Evolutionary conservation across 202 grass and related monocot genomes (phyloP), one percentile per base, ranked within the genome.

Genomic region (Schoenoplectus tabernaemontani): DNA sequence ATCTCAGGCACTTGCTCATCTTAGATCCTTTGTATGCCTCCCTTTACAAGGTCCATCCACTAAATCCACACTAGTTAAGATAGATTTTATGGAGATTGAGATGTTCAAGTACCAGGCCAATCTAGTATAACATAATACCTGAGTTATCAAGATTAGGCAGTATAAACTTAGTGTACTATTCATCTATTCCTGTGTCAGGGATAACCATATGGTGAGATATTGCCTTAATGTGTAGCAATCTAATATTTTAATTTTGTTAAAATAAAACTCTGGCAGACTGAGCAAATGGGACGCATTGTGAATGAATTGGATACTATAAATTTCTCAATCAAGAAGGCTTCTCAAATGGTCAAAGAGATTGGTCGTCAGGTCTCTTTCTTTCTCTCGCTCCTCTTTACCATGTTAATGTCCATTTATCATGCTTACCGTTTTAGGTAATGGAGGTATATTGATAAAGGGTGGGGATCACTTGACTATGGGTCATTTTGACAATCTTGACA

Each of bases 271-370:
- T 70, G 84, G 64, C 89, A 97, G 94, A 97, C 91, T 81, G 91
- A 93, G 65, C 94, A 97, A 88, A 91, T 97, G 89, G 92, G 92
- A 46, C 87, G 87, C 71, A 91, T 97, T 63, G 91, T 90, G 72
- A 90, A 97, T 84, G 94, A 97, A 70, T 85, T 97, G 68, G 91
- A 93, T 73, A 93, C 91, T 11, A 90, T 93, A 83, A 91, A 84
- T 33, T 97, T 97, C 59, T 97, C 94, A 5, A 83, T 97, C 65
- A 97, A 97, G 86, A 97, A 97, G 80, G 94, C 91, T 86, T 88
- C 89, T 82, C 94, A 93, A 84, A 83, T 93, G 83, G 94, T 92
- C 69, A 97, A 97, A 85, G 94, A 97, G 86, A 93, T 97, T 86
- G 94, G 94, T 75, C 89, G 91, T 50, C 89, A 90, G 83, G 88